Percentiles rank a stretch among this genome's conserved stretches.
Evolutionary conservation across 2,329 filamentous ascomycete genomes (phyloP).

Genomic region (Hypoxylon sp.): DNA sequence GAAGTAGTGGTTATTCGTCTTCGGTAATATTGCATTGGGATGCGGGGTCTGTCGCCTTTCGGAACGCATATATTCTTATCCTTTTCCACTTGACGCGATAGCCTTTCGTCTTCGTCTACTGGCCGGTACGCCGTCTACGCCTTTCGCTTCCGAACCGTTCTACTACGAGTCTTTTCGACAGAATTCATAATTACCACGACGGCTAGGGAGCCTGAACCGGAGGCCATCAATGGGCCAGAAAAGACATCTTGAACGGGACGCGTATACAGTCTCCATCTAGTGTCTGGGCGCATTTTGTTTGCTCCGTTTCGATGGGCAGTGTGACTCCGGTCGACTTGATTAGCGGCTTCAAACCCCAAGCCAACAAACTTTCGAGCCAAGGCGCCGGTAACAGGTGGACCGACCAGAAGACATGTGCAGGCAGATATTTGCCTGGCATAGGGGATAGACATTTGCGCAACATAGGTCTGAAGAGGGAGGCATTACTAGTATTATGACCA

Average conservation of each 20-base stretch:
- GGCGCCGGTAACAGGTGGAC: conserved; percentile 33
- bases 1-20: conserved; percentile 54
- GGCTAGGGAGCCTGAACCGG: background rate
- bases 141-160: background rate
- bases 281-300: background rate
- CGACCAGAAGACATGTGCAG: conserved; percentile 6
- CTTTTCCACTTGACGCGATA: conserved; percentile 34
- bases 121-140: conserved; percentile 2
- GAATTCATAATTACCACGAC: background rate
- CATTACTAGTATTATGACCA: conserved; percentile 38
- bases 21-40: conserved; percentile 64
- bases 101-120: conserved; percentile 11
- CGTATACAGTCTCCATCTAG: conserved; percentile 13
- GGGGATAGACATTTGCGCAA: conserved; percentile 20
- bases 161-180: background rate
- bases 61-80: conserved; percentile 50
- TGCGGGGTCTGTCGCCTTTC: conserved; percentile 50
- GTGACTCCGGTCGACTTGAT: background rate
- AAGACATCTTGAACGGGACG: conserved; percentile 6
- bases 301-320: conserved; percentile 13
- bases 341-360: conserved; percentile 15
- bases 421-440: conserved; percentile 16
- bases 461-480: conserved; percentile 16
- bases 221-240: conserved; percentile 2
- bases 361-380: background rate